phyloP scores from a whole-genome alignment of 441 rosid genomes.

The Arabidopsis lyrata region DNA sequence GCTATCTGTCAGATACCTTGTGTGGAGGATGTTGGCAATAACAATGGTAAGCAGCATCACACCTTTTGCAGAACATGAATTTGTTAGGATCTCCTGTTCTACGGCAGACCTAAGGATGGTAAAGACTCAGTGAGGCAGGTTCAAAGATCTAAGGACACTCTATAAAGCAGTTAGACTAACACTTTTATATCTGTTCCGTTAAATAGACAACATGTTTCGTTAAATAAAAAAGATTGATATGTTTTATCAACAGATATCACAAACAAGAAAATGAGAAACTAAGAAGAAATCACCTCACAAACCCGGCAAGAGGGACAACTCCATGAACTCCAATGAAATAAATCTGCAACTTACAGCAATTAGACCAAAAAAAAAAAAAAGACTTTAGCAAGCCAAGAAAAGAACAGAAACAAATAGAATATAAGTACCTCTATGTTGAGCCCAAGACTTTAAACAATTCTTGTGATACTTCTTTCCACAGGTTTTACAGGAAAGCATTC shows the following conservation, averaged over 20 bases:
- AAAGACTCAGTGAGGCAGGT: slow-evolving; percentile 32
- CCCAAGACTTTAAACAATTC: slow-evolving; percentile 90
- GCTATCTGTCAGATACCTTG: slow-evolving; percentile 62
- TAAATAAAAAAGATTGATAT: background rate
- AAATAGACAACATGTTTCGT: background rate
- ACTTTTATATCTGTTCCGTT: background rate
- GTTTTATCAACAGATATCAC: slow-evolving; percentile 6
- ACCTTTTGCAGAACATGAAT: slow-evolving; percentile 96
- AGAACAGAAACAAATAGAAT: background rate
- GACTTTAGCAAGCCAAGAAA: slow-evolving; percentile 1
- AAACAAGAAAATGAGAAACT: slow-evolving; percentile 7
- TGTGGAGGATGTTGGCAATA: slow-evolving; percentile 99
- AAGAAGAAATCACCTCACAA: slow-evolving; percentile 71
- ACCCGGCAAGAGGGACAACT: slow-evolving; percentile 87
- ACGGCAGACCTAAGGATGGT: slow-evolving; percentile 71
- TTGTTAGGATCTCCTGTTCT: slow-evolving; percentile 97
- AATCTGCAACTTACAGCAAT: slow-evolving; percentile 63
- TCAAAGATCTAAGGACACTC: slow-evolving; percentile 7
- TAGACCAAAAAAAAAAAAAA: slow-evolving; percentile 3
- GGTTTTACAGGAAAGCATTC: slow-evolving; percentile 83
- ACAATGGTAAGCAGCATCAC: slow-evolving; percentile 97
- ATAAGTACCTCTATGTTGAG: slow-evolving; percentile 83
- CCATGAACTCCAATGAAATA: slow-evolving; percentile 99
- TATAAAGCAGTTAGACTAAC: background rate
- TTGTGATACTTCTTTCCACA: slow-evolving; percentile 97